Conservation (phyloP, 495 filamentous ascomycete genomes). For the Xylaria acuta region DNA sequence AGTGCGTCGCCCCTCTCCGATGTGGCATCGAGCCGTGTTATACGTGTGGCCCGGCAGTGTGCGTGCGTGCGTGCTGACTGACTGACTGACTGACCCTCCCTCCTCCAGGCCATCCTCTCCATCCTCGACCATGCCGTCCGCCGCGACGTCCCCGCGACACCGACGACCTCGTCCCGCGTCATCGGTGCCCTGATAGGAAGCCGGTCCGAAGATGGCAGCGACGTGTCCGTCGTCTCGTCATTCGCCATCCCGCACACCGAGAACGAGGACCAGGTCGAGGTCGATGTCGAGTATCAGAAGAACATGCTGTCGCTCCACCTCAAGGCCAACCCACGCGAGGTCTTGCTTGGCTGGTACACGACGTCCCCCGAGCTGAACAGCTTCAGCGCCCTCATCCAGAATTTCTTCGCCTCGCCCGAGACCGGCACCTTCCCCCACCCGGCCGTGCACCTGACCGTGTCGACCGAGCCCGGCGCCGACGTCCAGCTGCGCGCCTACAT, state of each 20-base stretch:
- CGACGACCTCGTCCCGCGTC: constrained; percentile 88
- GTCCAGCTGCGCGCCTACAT: constrained; percentile 92
- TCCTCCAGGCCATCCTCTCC: constrained; percentile 82
- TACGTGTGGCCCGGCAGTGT: constrained; percentile 48
- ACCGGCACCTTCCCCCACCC: constrained; percentile 97
- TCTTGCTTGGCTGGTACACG: constrained; percentile 97
- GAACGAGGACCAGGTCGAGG: constrained; percentile 97
- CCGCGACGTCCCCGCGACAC: constrained; percentile 79
- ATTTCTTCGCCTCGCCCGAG: constrained; percentile 97
- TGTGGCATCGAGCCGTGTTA: background rate
- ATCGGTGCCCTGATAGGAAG: constrained; percentile 94
- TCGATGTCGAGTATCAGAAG: constrained; percentile 99
- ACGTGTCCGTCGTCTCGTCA: constrained; percentile 91
- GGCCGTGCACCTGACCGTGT: constrained; percentile 93
- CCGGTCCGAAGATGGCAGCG: constrained; percentile 92
- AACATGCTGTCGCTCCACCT: constrained; percentile 94
- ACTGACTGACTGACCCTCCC: background rate
- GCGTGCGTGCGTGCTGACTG: background rate
- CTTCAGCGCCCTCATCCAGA: constrained; percentile 97
- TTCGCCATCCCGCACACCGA: constrained; percentile 98
- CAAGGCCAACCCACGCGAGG: constrained; percentile 91
- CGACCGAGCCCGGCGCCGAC: constrained; percentile 81
- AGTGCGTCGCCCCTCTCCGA: constrained; percentile 57
- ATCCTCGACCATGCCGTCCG: constrained; percentile 96
- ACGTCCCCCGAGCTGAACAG: constrained; percentile 95